Evolutionary conservation across 2,329 filamentous ascomycete species (phyloP).

Genomic region (Penicillium sp.): DNA sequence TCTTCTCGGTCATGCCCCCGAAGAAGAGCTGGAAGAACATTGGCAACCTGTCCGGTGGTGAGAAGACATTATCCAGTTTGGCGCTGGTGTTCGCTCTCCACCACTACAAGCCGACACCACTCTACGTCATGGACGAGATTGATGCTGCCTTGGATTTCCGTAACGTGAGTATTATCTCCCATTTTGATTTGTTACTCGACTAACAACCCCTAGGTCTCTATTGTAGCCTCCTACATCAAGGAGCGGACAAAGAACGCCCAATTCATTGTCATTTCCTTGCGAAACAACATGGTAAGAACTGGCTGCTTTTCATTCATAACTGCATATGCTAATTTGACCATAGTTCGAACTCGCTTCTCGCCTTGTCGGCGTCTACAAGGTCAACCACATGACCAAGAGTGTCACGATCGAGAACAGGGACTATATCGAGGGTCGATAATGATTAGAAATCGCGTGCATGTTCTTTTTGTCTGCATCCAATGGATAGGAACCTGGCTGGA

Average conservation of each 20-base stretch:
- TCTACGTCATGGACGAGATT: constrained; percentile 99
- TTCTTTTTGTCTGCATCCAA: constrained; percentile 12
- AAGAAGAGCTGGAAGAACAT: constrained; percentile 99
- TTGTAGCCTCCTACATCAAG: constrained; percentile 98
- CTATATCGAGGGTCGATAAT: constrained; percentile 56
- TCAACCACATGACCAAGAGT: constrained; percentile 97
- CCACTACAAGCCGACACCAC: constrained; percentile 93
- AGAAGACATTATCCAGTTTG: constrained; percentile 92
- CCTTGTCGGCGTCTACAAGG: constrained; percentile 97
- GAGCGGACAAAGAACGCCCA: constrained; percentile 98
- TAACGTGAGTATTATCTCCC: constrained; percentile 66
- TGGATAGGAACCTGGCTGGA: constrained; percentile 19
- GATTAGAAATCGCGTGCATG: constrained; percentile 11
- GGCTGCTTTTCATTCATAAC: background rate
- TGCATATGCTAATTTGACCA: constrained; percentile 5
- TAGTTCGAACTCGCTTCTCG: constrained; percentile 90
- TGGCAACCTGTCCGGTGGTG: constrained; percentile 88
- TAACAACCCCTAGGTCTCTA: constrained; percentile 67
- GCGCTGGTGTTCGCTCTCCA: constrained; percentile 97
- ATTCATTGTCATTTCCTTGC: constrained; percentile 95
- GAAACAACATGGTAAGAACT: constrained; percentile 83
- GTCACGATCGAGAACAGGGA: constrained; percentile 84
- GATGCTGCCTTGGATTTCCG: constrained; percentile 96
- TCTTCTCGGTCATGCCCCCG: constrained; percentile 98
- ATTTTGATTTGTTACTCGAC: background rate